Conservation (phyloP, 257 asterid species). For the Prunella vulgaris region DNA sequence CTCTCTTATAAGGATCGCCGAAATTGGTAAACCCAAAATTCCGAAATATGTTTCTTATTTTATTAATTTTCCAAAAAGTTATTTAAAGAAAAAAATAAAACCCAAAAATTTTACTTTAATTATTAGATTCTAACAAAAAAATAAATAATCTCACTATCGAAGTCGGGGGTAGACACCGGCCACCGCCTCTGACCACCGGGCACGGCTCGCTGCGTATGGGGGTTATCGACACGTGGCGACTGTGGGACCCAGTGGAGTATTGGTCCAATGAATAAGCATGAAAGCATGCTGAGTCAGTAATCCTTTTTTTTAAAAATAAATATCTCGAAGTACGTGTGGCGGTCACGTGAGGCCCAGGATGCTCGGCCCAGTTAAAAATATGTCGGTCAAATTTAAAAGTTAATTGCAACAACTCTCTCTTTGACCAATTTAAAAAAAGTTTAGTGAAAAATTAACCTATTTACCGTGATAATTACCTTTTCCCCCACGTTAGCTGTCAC, state of each 20-base stretch:
- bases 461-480: constrained; percentile 14
- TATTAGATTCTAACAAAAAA: constrained; percentile 11
- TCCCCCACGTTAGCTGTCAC: constrained; percentile 4
- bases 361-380: constrained; percentile 58
- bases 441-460: background rate
- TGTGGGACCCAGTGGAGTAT: constrained; percentile 18
- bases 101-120: background rate
- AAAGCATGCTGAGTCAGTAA: constrained; percentile 34
- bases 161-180: constrained; percentile 20
- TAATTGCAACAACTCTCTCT: constrained; percentile 29
- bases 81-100: background rate
- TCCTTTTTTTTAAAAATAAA: constrained; percentile 21
- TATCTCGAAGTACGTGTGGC: constrained; percentile 57
- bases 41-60: background rate
- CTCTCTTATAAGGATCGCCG: constrained; percentile 64
- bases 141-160: constrained; percentile 26
- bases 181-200: constrained; percentile 20
- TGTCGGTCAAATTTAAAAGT: constrained; percentile 45
- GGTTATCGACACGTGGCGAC: constrained; percentile 37
- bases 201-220: constrained; percentile 38
- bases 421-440: constrained; percentile 33
- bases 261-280: constrained; percentile 49
- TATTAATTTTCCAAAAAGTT: background rate
- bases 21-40: constrained; percentile 28
- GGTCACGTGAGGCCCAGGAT: constrained; percentile 86